Percentiles rank a stretch among this genome's conserved stretches.
These are phyloP conservation scores for Musa troglodytarum DNA, from an alignment of 176 grass and related monocot genomes.

Conservation along the genomic window DNA sequence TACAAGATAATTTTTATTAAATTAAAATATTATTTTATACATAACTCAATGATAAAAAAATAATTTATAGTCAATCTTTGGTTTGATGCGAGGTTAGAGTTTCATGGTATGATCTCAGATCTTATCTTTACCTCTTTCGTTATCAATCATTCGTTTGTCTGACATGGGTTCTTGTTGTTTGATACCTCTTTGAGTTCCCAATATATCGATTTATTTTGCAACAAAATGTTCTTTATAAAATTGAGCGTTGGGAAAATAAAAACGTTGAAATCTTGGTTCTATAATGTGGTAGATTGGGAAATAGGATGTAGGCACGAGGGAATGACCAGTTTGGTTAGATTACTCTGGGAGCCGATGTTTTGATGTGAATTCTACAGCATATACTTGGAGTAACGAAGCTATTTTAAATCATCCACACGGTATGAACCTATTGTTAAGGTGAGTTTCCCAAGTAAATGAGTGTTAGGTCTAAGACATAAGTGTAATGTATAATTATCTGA, in stretches of 20 bases:
- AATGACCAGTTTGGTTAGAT: neutral
- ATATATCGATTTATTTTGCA: neutral
- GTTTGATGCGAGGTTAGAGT: neutral
- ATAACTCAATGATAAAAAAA: too few species aligned
- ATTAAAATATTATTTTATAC: too few species aligned
- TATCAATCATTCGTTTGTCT: neutral
- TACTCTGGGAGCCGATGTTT: neutral
- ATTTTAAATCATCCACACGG: neutral
- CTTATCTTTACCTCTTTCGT: neutral
- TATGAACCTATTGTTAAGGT: neutral
- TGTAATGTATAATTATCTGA: neutral
- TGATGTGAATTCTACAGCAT: neutral
- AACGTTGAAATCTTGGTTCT: neutral
- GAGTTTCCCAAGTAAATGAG: neutral
- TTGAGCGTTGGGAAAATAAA: neutral
- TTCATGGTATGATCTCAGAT: neutral
- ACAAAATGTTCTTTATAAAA: neutral
- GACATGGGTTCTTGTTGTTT: neutral
- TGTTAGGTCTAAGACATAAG: neutral
- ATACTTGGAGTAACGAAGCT: neutral
- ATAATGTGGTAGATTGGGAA: neutral
- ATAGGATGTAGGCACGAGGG: neutral
- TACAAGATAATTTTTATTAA: too few species aligned
- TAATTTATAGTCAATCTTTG: too few species aligned
- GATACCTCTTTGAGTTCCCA: neutral